These are phyloP conservation scores for Cucumis cinereus DNA, from an alignment of 306 rosid species.

Conservation along the genomic window DNA sequence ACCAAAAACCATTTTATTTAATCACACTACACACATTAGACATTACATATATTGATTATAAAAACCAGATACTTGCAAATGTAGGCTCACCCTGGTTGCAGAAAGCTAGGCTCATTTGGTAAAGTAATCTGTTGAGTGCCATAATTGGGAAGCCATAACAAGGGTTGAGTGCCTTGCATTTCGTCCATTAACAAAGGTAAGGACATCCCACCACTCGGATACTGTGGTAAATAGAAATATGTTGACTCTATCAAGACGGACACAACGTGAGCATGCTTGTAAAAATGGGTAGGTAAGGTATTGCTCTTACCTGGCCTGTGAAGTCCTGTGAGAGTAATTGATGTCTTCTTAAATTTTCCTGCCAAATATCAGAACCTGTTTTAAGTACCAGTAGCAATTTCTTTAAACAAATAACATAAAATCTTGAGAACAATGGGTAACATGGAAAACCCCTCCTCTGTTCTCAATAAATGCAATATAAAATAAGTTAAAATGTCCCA, in stretches of 20 bases:
- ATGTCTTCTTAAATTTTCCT: constrained; percentile 67
- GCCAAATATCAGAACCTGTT: constrained; percentile 9
- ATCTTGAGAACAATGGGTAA: background rate
- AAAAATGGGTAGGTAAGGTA: background rate
- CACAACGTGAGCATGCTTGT: background rate
- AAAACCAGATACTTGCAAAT: background rate
- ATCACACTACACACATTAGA: background rate
- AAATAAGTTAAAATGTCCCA: too few species aligned
- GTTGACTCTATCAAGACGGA: background rate
- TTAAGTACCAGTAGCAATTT: background rate
- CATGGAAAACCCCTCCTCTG: background rate
- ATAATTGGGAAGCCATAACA: constrained; percentile 46
- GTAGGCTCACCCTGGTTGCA: constrained; percentile 9
- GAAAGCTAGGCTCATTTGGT: constrained; percentile 52
- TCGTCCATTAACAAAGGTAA: constrained; percentile 53
- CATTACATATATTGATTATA: background rate
- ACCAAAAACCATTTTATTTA: background rate
- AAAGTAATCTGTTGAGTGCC: constrained; percentile 37
- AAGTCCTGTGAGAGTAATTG: constrained; percentile 57
- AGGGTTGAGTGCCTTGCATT: constrained; percentile 51
- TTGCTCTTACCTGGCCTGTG: constrained; percentile 52
- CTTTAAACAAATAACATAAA: background rate
- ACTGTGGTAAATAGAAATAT: constrained; percentile 34
- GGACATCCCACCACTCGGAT: constrained; percentile 54
- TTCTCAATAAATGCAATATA: too few species aligned